These are phyloP conservation scores for Piper betle DNA, from an alignment of 164 flowering plant genomes.

Conservation along the genomic window DNA sequence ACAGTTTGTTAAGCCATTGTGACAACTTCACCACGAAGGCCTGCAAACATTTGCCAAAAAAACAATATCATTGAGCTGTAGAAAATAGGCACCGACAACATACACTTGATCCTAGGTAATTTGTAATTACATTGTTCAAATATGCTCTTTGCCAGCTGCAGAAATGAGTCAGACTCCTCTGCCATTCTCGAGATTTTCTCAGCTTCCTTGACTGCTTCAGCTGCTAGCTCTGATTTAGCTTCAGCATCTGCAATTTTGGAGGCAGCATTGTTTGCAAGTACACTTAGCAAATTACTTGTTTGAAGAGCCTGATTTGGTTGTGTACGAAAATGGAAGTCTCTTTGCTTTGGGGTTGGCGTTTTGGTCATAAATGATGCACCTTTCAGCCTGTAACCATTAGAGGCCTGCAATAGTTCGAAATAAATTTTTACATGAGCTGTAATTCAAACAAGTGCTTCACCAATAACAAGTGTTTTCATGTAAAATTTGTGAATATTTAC, in stretches of 20 bases:
- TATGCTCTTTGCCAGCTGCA: constrained; percentile 40
- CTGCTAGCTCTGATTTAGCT: constrained; percentile 52
- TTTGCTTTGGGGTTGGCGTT: constrained; percentile 34
- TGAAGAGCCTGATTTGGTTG: constrained; percentile 15
- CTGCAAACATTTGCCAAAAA: constrained; percentile 8
- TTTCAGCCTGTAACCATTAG: constrained; percentile 42
- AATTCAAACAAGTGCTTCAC: neutral
- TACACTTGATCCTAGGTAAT: neutral
- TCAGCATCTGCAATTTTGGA: constrained; percentile 72
- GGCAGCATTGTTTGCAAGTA: constrained; percentile 49
- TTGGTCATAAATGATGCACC: constrained; percentile 19
- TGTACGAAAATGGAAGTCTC: constrained; percentile 14
- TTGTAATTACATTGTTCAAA: constrained; percentile 46
- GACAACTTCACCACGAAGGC: constrained; percentile 28
- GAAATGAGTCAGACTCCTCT: constrained; percentile 44
- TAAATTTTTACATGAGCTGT: neutral
- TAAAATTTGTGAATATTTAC: neutral
- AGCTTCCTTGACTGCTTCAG: constrained; percentile 63
- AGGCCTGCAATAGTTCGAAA: constrained; percentile 24
- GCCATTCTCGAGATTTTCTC: constrained; percentile 56
- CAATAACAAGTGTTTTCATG: neutral
- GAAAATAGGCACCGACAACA: neutral
- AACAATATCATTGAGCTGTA: neutral
- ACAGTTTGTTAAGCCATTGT: constrained; percentile 23
- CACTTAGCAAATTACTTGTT: constrained; percentile 25